phyloP scores from a whole-genome alignment of 495 filamentous ascomycete species.

The Penicillium canescens region DNA sequence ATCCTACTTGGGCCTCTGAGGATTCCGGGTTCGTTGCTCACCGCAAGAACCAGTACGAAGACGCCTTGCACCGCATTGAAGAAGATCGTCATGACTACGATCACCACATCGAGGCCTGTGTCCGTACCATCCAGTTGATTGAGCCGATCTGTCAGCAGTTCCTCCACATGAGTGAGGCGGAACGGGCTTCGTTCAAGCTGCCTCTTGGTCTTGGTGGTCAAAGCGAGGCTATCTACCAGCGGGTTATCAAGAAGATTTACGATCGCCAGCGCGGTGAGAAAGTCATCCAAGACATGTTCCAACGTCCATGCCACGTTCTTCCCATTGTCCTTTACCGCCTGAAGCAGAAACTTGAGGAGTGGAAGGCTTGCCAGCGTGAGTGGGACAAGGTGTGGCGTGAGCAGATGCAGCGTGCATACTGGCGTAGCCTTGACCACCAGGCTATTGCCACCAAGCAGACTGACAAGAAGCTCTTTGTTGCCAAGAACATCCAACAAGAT shows the following conservation, averaged over 20 bases:
- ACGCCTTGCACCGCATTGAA: constrained; percentile 91
- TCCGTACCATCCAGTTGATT: constrained; percentile 89
- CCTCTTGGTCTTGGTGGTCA: constrained; percentile 85
- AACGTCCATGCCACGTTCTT: constrained; percentile 75
- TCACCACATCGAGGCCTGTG: constrained; percentile 92
- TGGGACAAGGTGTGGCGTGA: constrained; percentile 99
- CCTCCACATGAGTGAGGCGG: constrained; percentile 66
- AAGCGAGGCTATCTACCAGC: constrained; percentile 93
- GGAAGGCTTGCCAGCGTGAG: constrained; percentile 93
- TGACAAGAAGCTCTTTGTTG: constrained; percentile 87
- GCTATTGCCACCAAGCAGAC: constrained; percentile 77
- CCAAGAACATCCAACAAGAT: constrained; percentile 80
- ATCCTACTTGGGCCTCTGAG: constrained; percentile 98
- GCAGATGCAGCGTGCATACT: constrained; percentile 89
- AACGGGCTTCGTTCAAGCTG: constrained; percentile 72
- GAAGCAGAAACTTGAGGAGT: constrained; percentile 93
- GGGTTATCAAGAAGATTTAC: constrained; percentile 98
- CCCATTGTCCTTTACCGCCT: constrained; percentile 83
- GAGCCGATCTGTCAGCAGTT: constrained; percentile 92
- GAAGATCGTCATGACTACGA: constrained; percentile 99
- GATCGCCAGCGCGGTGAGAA: constrained; percentile 77
- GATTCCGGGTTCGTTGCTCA: constrained; percentile 98
- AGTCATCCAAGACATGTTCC: constrained; percentile 81
- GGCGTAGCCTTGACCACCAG: constrained; percentile 94
- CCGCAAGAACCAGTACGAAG: constrained; percentile 91